A percentile compares a stretch with the other conserved stretches of the same genome.
Conservation (phyloP, 495 filamentous ascomycete genomes). For the Podospora pseudocomata region DNA sequence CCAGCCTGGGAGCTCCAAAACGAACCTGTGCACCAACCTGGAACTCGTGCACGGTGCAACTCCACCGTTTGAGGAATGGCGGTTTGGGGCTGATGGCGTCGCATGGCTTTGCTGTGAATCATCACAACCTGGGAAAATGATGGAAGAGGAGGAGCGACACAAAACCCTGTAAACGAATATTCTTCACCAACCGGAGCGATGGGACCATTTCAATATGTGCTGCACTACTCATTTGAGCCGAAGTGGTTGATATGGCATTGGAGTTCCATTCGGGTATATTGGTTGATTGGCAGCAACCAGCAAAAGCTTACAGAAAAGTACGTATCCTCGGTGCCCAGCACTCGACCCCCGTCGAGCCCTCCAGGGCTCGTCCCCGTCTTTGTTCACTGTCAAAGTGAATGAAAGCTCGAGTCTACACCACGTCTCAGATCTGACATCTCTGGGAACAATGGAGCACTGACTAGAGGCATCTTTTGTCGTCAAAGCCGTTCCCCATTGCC, state of each 20-base stretch:
- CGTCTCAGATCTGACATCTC: background rate
- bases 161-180: background rate
- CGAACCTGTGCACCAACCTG: background rate
- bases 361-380: background rate
- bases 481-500: background rate
- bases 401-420: background rate
- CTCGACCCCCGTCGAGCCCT: background rate
- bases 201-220: background rate
- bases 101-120: background rate
- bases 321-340: background rate
- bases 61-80: no score
- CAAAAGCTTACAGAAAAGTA: background rate
- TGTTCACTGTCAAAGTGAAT: no score
- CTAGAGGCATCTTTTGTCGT: background rate
- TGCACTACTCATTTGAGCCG: slow-evolving; percentile 1
- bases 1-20: background rate
- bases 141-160: background rate
- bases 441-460: background rate
- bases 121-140: background rate
- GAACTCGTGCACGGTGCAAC: background rate
- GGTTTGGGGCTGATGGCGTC: background rate
- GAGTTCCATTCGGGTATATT: slow-evolving; percentile 5
- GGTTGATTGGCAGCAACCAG: background rate
- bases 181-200: slow-evolving; percentile 1
- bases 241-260: slow-evolving; percentile 3